Percentiles rank a stretch among this genome's conserved stretches.
These are phyloP conservation scores for Leptographium radiaticola DNA, from an alignment of 2,329 filamentous ascomycete species.

Conservation along the genomic window DNA sequence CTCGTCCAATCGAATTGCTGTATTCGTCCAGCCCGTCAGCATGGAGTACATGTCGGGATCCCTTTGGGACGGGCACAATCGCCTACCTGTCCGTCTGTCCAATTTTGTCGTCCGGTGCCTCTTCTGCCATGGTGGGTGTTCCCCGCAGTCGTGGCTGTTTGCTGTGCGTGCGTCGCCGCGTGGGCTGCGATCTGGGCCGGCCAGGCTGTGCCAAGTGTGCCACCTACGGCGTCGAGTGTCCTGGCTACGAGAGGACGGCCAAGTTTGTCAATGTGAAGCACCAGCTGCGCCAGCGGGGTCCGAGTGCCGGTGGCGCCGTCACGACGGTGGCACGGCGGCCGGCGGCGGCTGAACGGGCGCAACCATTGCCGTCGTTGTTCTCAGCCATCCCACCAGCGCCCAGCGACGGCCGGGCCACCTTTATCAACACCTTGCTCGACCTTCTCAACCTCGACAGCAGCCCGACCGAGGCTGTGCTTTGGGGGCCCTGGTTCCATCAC, in stretches of 20 bases:
- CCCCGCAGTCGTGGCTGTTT: slow-evolving; percentile 25
- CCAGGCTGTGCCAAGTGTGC: slow-evolving; percentile 26
- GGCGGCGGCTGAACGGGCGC: too few species aligned
- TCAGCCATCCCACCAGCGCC: not conserved
- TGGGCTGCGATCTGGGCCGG: slow-evolving; percentile 31
- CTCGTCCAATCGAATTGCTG: too few species aligned
- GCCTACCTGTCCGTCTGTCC: too few species aligned
- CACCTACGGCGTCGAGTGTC: slow-evolving; percentile 24
- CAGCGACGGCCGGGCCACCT: slow-evolving; percentile 15
- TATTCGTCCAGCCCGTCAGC: too few species aligned
- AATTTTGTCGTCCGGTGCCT: too few species aligned
- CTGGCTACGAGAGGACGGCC: slow-evolving; percentile 24
- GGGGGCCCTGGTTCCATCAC: slow-evolving; percentile 14
- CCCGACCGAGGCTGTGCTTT: slow-evolving; percentile 5
- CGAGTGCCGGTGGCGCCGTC: not conserved
- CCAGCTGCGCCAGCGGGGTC: slow-evolving; percentile 15
- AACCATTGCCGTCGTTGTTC: too few species aligned
- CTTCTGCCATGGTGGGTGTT: slow-evolving; percentile 22
- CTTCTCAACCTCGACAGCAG: slow-evolving; percentile 4
- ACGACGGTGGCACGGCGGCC: not conserved
- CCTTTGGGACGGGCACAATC: too few species aligned
- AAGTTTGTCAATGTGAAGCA: slow-evolving; percentile 29
- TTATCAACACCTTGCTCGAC: slow-evolving; percentile 20
- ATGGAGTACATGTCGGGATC: too few species aligned
- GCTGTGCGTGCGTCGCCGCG: slow-evolving; percentile 26